Evolutionary conservation across 2,329 filamentous ascomycete genomes (phyloP).

Genomic region (Colletotrichum endophyticum): DNA sequence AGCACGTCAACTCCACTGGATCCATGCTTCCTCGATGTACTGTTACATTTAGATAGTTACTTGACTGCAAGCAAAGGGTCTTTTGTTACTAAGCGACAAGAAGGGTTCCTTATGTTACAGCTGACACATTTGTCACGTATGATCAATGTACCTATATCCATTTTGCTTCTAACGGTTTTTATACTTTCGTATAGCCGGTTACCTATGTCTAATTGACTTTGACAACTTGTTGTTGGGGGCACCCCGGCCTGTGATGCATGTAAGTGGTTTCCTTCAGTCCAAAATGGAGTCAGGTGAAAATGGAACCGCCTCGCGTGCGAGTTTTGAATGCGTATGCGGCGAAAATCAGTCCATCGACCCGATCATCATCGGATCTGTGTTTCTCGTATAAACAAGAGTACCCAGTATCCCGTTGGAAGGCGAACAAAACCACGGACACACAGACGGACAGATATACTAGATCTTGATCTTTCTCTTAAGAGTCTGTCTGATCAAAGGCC

Average conservation of each 20-base stretch:
- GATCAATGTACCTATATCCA: too few relatives aligned
- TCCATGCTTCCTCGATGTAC: too few relatives aligned
- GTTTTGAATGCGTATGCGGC: not conserved
- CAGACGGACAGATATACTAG: rapidly evolving
- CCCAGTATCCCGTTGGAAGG: not conserved
- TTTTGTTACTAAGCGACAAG: too few relatives aligned
- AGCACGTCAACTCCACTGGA: too few relatives aligned
- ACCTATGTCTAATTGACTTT: not conserved
- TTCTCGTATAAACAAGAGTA: not conserved
- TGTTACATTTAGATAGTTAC: too few relatives aligned
- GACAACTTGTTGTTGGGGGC: not conserved
- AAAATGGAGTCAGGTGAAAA: not conserved
- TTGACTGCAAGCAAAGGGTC: too few relatives aligned
- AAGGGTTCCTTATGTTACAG: too few relatives aligned
- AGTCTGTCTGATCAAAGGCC: not conserved
- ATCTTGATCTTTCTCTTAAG: not conserved
- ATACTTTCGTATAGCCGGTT: too few relatives aligned
- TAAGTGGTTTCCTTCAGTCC: not conserved
- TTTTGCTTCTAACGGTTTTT: too few relatives aligned
- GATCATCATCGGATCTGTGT: not conserved
- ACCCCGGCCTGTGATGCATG: not conserved
- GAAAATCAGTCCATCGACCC: not conserved
- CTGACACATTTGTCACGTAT: too few relatives aligned
- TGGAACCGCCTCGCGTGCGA: not conserved
- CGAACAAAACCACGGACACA: not conserved